These are phyloP conservation scores for Suillus spraguei DNA, from an alignment of 768 basidiomycete genomes.

Conservation along the genomic window DNA sequence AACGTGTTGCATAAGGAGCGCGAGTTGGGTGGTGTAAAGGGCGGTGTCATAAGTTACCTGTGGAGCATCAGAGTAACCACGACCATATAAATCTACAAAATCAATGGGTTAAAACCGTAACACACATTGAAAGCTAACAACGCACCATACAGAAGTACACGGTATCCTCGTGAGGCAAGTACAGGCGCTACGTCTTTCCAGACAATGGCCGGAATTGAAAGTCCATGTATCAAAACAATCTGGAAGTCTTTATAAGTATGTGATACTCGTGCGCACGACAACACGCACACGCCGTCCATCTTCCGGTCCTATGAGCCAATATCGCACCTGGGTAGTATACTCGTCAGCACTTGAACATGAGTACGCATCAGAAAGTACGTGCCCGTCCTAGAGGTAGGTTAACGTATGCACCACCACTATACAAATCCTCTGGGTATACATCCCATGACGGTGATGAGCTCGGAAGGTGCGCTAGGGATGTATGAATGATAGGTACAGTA, in stretches of 20 bases:
- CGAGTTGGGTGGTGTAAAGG: conserved; percentile 78
- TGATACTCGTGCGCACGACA: not conserved
- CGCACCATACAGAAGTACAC: conserved; percentile 75
- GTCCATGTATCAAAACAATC: conserved; percentile 78
- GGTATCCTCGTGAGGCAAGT: conserved; percentile 64
- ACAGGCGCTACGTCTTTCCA: conserved; percentile 76
- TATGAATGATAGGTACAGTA: conserved; percentile 47
- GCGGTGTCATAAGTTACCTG: conserved; percentile 63
- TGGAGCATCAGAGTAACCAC: conserved; percentile 84
- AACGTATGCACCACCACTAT: conserved; percentile 60
- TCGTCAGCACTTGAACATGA: conserved; percentile 2
- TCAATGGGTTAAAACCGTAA: conserved; percentile 7
- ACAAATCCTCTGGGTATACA: conserved; percentile 75
- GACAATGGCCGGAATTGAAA: conserved; percentile 74
- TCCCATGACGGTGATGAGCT: conserved; percentile 57
- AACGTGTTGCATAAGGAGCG: conserved; percentile 78
- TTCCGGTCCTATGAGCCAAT: conserved; percentile 78
- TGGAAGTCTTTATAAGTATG: conserved; percentile 29
- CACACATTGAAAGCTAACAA: conserved; percentile 5
- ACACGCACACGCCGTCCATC: conserved; percentile 60
- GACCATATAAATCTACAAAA: conserved; percentile 70
- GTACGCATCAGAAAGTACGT: conserved; percentile 23
- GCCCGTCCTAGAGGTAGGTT: conserved; percentile 67
- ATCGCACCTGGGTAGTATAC: conserved; percentile 52
- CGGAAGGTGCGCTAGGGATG: conserved; percentile 65